Evolutionary conservation across 2,329 filamentous ascomycete species (phyloP), one percentile per base, ranked within the genome.

Genomic region (Aspergillus ochraceoroseus): DNA sequence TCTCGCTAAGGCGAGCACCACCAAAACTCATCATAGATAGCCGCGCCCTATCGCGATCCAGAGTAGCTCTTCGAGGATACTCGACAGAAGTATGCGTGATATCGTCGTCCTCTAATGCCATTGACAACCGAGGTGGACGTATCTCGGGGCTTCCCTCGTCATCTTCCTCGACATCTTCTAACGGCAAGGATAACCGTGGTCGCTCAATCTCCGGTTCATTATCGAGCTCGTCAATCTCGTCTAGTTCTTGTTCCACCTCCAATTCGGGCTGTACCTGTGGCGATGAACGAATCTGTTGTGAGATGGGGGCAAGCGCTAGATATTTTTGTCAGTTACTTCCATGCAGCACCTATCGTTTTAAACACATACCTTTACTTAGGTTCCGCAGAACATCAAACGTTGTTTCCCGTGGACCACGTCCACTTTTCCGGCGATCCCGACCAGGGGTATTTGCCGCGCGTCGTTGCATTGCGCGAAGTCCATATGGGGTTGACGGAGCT

Each of bases 331-430:
- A n/a, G n/a, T n/a, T n/a, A n/a, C n/a, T n/a, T n/a, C n/a, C n/a
- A n/a, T n/a, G n/a, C n/a, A n/a, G n/a, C n/a, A n/a, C n/a, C n/a
- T n/a, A n/a, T n/a, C n/a, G n/a, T n/a, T n/a, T n/a, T n/a, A n/a
- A n/a, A 13, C 34, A 34, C 56, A 26, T 63, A 72, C 73, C 64
- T 66, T 64, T 73, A 37, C 74, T 75, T 6, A 79, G 56, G 38
- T 74, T 71, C 32, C 69, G 64, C 37, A 78, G 54, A 17, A 74
- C 68, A 52, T 77, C 73, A 48, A 76, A 70, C 3, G 74, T 74
- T 5, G 75, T 77, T 54, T 77, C 74, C 27, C 74, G 61, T 51
- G 74, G 69, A 39, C 71, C 48, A 22, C 72, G 62, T 17, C 68
- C 69, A 44, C 73, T 76, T 45, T 70, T 65, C 39, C 73, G 59